Evolutionary conservation across 352 stramenopile genomes (phyloP).

Genomic region (Pythium brachiatum): DNA sequence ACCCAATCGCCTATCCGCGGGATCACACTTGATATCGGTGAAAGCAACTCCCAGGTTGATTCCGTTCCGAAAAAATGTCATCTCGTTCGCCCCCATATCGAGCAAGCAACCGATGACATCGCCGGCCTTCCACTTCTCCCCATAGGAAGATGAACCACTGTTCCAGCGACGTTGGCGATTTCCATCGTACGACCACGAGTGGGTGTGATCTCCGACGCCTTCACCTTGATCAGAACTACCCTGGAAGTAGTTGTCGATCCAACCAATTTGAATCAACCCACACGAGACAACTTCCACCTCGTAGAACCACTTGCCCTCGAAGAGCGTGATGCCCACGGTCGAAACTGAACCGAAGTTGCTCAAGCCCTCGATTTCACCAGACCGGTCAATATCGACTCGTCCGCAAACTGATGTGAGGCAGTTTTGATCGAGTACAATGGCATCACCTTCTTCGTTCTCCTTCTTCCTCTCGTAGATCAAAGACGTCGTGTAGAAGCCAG

Average conservation of each 20-base stretch:
- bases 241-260: constrained; percentile 90
- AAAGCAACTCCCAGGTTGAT: constrained; percentile 81
- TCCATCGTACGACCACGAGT: constrained; percentile 94
- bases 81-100: constrained; percentile 75
- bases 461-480: constrained; percentile 82
- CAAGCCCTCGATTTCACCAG: constrained; percentile 80
- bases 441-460: constrained; percentile 76
- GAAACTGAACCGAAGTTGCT: constrained; percentile 89
- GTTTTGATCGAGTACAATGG: constrained; percentile 56
- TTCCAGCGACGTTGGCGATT: constrained; percentile 91
- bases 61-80: constrained; percentile 89
- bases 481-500: constrained; percentile 87
- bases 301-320: constrained; percentile 92
- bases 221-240: constrained; percentile 90
- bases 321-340: constrained; percentile 68
- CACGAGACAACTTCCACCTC: constrained; percentile 90
- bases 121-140: constrained; percentile 88
- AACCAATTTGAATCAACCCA: constrained; percentile 92
- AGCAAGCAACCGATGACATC: constrained; percentile 91
- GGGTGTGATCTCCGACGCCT: constrained; percentile 87
- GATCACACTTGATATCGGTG: constrained; percentile 54
- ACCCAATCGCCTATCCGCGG: constrained; percentile 48
- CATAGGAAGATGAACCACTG: constrained; percentile 84
- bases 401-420: constrained; percentile 69
- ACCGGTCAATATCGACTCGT: constrained; percentile 83